A percentile compares a stretch with the other conserved stretches of the same genome.
Evolutionary conservation across 441 rosid genomes (phyloP).

Genomic region (Mallotus repandus): DNA sequence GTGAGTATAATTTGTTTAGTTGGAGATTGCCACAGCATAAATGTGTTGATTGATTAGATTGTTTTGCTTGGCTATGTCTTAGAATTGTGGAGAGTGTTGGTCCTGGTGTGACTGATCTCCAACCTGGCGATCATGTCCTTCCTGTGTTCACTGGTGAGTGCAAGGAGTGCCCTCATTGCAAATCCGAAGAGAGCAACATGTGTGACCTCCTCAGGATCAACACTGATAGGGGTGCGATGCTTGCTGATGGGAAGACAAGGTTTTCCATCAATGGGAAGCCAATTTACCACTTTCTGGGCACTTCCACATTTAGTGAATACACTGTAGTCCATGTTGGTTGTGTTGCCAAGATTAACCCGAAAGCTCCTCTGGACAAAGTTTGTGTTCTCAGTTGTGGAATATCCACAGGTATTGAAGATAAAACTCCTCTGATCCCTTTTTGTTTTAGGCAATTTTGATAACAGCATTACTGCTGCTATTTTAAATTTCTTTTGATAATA

Average conservation of each 20-base stretch:
- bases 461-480: neutral
- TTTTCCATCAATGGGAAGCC: slow-evolving; percentile 82
- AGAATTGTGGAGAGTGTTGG: slow-evolving; percentile 94
- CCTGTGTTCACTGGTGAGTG: slow-evolving; percentile 93
- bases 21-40: neutral
- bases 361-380: slow-evolving; percentile 85
- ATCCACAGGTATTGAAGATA: slow-evolving; percentile 52
- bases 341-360: slow-evolving; percentile 80
- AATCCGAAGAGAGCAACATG: slow-evolving; percentile 85
- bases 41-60: neutral
- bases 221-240: slow-evolving; percentile 71
- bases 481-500: neutral
- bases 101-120: slow-evolving; percentile 75
- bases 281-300: slow-evolving; percentile 75
- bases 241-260: slow-evolving; percentile 71
- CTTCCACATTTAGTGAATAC: slow-evolving; percentile 89
- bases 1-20: slow-evolving; percentile 30
- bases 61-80: neutral
- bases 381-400: slow-evolving; percentile 84
- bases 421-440: neutral
- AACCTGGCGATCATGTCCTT: slow-evolving; percentile 79
- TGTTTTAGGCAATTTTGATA: neutral
- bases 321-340: slow-evolving; percentile 77
- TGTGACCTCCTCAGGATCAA: slow-evolving; percentile 90
- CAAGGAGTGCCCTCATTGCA: slow-evolving; percentile 70